These are phyloP conservation scores for Pleomassaria siparia DNA, from an alignment of 2,329 filamentous ascomycete species.

Conservation along the genomic window DNA sequence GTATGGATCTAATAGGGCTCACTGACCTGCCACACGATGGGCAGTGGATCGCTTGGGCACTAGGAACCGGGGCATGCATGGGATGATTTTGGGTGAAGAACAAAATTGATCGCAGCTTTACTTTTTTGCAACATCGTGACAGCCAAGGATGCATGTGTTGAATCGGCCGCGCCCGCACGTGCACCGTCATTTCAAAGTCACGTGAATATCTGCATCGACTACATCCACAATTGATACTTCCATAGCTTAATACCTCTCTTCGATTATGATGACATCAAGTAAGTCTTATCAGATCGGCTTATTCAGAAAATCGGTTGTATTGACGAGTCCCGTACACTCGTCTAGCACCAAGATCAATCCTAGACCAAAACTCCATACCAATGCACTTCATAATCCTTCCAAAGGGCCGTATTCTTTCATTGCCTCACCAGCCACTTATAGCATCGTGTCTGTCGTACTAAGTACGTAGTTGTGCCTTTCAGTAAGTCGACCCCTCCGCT, in stretches of 20 bases:
- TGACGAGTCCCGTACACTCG: conserved; percentile 15
- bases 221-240: no score
- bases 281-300: background rate
- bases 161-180: no score
- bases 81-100: conserved; percentile 2
- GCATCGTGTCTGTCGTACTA: background rate
- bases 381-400: conserved; percentile 26
- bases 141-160: no score
- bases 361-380: conserved; percentile 31
- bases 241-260: no score
- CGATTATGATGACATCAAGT: background rate
- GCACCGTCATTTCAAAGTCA: no score
- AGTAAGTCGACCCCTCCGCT: conserved; percentile 74
- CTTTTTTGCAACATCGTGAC: no score
- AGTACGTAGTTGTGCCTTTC: background rate
- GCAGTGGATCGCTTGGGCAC: conserved; percentile 50
- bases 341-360: conserved; percentile 12
- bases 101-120: no score
- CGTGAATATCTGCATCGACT: no score
- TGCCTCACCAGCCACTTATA: conserved; percentile 7
- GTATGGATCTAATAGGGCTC: background rate
- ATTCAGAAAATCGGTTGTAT: conserved; percentile 4
- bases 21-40: conserved; percentile 56
- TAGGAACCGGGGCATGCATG: conserved; percentile 50
- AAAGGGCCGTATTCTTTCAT: conserved; percentile 4